These are phyloP conservation scores for Microsporum audouinii DNA, from an alignment of 2,329 filamentous ascomycete genomes.

Conservation along the genomic window DNA sequence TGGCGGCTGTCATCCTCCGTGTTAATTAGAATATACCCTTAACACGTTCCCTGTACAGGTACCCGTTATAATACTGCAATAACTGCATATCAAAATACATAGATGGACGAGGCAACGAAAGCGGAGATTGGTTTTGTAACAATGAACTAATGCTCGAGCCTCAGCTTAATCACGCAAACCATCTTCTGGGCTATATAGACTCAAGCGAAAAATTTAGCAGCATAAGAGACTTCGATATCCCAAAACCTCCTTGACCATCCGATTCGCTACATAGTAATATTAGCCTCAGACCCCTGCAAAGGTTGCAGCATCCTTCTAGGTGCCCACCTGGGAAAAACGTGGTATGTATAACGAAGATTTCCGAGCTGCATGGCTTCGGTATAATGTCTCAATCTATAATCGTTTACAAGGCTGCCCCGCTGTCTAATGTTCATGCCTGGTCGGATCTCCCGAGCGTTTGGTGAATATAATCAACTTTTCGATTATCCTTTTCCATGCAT, in stretches of 20 bases:
- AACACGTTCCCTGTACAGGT: neutral
- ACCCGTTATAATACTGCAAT: neutral
- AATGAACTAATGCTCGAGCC: neutral
- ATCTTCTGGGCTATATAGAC: neutral
- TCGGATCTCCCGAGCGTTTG: neutral
- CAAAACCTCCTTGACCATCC: neutral
- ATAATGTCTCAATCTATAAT: neutral
- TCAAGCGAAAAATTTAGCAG: neutral
- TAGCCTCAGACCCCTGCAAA: neutral
- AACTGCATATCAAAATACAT: neutral
- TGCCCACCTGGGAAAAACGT: neutral
- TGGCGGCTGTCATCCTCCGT: neutral
- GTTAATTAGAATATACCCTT: neutral
- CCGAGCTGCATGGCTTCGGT: neutral
- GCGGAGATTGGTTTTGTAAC: neutral
- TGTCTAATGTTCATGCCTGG: neutral
- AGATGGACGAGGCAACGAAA: neutral
- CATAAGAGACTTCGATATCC: neutral
- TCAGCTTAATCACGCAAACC: neutral
- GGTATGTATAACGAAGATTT: neutral
- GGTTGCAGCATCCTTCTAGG: neutral
- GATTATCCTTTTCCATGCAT: neutral
- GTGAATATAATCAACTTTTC: neutral
- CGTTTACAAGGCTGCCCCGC: neutral
- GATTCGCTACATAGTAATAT: neutral